phyloP scores from a whole-genome alignment of 192 early-diverging fungal genomes.

The Coemansia javaensis region DNA sequence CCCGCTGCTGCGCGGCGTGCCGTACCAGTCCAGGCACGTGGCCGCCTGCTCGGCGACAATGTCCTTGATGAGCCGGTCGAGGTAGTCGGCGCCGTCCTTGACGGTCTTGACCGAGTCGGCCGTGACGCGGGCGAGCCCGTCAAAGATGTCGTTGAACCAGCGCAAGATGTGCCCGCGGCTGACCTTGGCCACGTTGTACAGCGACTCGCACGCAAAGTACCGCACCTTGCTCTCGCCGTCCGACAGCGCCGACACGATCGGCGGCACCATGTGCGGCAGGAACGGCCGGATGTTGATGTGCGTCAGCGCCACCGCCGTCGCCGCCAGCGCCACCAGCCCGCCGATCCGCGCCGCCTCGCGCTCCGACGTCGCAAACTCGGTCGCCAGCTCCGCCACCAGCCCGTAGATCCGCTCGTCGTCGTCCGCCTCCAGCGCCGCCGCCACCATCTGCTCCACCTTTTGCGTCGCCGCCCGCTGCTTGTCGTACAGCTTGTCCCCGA shows the following conservation, averaged over 20 bases:
- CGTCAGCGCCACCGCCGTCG: conserved; percentile 79
- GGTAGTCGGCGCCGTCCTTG: conserved; percentile 88
- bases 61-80: conserved; percentile 94
- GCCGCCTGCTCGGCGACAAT: conserved; percentile 89
- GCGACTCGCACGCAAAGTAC: conserved; percentile 97
- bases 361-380: conserved; percentile 85
- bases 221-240: conserved; percentile 91
- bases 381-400: conserved; percentile 73
- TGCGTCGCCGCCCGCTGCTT: conserved; percentile 87
- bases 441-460: conserved; percentile 84
- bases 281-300: conserved; percentile 63
- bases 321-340: conserved; percentile 89
- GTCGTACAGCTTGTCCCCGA: conserved; percentile 90
- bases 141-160: conserved; percentile 97
- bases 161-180: conserved; percentile 80
- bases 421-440: conserved; percentile 54
- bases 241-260: conserved; percentile 86
- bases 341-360: conserved; percentile 85
- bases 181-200: conserved; percentile 98
- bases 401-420: conserved; percentile 58
- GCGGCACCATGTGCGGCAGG: conserved; percentile 80
- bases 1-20: conserved; percentile 2
- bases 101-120: conserved; percentile 86
- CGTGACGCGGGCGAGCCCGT: conserved; percentile 84
- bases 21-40: conserved; percentile 59